Evolutionary conservation across 1,284 basidiomycete species (phyloP), one percentile per base, ranked within the genome.

Genomic region (Ustilago curta): DNA sequence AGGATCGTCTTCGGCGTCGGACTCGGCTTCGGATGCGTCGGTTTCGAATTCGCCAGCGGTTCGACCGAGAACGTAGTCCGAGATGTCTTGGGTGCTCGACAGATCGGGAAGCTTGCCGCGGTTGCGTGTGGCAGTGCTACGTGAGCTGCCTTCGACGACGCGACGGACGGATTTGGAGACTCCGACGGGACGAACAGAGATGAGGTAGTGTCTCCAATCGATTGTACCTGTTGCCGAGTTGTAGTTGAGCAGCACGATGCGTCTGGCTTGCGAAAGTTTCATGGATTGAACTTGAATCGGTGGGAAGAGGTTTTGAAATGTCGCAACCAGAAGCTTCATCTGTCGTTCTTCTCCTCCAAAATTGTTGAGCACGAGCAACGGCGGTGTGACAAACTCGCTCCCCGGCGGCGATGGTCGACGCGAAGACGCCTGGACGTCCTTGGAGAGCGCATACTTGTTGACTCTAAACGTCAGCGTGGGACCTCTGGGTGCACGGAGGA

Each of bases 381-480:
- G 94, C 21, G 93, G 91, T 52, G 90, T 93, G 48, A 93, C 89
- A 83, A 93, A 95, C 84, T 95, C 94, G 81, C 92, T 88, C 1
- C 78, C 78, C 49, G 93, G 90, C 70, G 91, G 91, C 64, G 90
- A 88, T 4, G 92, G 89, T 68, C 90, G 87, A 69, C 90, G 88
- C 18, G 90, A 90, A n/a, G 88, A 88, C 60, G 89, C 89, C 52
- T 91, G 84, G 32, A 96, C 87, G 83, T 96, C 94, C 83, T 91
- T 93, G 87, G 92, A 90, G 44, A 98, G 87, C 80, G 93, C 94
- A 84, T 97, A 99, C 78, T 95, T 87, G 86, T 97, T 92, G 12
- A 99, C 88, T 31, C 96, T 88, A 86, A 99, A 99, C 76, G 91
- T 97, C 57, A 98, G 89, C 2, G 95, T 97, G 21, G 97, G 97